Percentiles rank a stretch among this genome's conserved stretches.
phyloP scores from a whole-genome alignment of 345 rosid genomes.

The Eucalyptus pauciflora region DNA sequence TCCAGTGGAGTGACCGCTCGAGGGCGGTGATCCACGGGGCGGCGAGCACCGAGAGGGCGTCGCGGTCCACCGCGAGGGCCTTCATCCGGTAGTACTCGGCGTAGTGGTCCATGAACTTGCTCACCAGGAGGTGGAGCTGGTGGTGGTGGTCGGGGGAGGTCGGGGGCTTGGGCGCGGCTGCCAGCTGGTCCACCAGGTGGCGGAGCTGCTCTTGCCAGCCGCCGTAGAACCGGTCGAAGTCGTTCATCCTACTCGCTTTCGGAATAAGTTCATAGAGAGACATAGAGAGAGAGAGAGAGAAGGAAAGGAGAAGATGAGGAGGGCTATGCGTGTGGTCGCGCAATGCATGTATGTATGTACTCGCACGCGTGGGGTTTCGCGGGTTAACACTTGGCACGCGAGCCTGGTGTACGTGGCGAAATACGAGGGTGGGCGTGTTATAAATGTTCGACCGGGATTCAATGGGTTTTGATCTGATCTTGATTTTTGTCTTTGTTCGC shows the following conservation, averaged over 20 bases:
- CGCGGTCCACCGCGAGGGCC: constrained; percentile 30
- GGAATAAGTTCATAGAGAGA: background rate
- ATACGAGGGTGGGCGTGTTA: background rate
- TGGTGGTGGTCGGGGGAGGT: constrained; percentile 4
- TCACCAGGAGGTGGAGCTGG: constrained; percentile 22
- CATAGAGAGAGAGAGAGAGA: background rate
- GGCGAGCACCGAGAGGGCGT: constrained; percentile 38
- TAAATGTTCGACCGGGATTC: background rate
- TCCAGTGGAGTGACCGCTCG: constrained; percentile 84
- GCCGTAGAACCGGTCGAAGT: constrained; percentile 41
- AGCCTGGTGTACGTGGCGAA: background rate
- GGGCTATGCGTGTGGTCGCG: background rate
- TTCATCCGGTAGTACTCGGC: constrained; percentile 42
- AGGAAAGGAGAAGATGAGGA: background rate
- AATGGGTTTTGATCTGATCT: background rate
- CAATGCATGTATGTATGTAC: background rate
- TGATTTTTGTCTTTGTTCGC: background rate
- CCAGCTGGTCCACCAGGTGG: constrained; percentile 37
- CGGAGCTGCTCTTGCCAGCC: constrained; percentile 53
- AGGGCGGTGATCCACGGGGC: constrained; percentile 76
- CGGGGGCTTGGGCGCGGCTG: constrained; percentile 24
- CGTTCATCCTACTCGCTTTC: background rate
- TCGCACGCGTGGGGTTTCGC: background rate
- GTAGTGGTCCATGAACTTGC: constrained; percentile 39
- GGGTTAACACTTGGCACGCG: background rate